Evolutionary conservation across 768 basidiomycete genomes (phyloP).

Genomic region (Xerocomellus dryophilus): DNA sequence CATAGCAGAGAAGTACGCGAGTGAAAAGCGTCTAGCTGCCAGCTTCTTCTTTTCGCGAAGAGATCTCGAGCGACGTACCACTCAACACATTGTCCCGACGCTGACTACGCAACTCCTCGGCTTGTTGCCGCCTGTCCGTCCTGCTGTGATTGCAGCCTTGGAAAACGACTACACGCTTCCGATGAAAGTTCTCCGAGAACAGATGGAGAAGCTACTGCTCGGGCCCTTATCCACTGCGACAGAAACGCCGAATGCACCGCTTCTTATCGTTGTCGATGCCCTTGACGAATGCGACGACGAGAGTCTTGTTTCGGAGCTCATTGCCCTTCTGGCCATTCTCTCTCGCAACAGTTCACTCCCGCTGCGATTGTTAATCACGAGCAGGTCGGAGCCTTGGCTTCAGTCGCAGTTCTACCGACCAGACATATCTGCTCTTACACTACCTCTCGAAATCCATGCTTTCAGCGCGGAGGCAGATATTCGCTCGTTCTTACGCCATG

Average conservation of each 20-base stretch:
- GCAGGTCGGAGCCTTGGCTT: conserved; percentile 22
- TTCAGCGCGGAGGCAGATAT: conserved; percentile 27
- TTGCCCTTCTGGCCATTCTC: conserved; percentile 21
- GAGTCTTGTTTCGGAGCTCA: conserved; percentile 25
- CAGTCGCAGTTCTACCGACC: conserved; percentile 18
- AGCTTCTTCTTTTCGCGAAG: conserved; percentile 38
- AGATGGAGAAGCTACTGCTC: conserved; percentile 26
- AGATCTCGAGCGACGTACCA: conserved; percentile 23
- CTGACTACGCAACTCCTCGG: conserved; percentile 31
- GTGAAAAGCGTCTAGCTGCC: conserved; percentile 25
- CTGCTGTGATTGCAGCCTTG: conserved; percentile 21
- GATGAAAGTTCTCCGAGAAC: conserved; percentile 28
- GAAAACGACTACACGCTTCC: conserved; percentile 28
- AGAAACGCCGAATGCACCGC: conserved; percentile 4
- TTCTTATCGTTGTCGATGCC: conserved; percentile 24
- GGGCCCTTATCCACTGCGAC: conserved; percentile 16
- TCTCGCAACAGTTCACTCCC: conserved; percentile 13
- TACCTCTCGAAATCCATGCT: conserved; percentile 19
- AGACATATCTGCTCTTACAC: conserved; percentile 9
- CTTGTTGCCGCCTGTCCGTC: conserved; percentile 20
- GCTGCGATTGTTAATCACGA: conserved; percentile 27
- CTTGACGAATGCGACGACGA: conserved; percentile 29
- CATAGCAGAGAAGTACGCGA: conserved; percentile 26
- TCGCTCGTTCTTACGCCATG: conserved; percentile 18
- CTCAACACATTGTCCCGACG: conserved; percentile 28